Evolutionary conservation across 345 rosid species (phyloP), one percentile per base, ranked within the genome.

Genomic region (Odontarrhena argentea): DNA sequence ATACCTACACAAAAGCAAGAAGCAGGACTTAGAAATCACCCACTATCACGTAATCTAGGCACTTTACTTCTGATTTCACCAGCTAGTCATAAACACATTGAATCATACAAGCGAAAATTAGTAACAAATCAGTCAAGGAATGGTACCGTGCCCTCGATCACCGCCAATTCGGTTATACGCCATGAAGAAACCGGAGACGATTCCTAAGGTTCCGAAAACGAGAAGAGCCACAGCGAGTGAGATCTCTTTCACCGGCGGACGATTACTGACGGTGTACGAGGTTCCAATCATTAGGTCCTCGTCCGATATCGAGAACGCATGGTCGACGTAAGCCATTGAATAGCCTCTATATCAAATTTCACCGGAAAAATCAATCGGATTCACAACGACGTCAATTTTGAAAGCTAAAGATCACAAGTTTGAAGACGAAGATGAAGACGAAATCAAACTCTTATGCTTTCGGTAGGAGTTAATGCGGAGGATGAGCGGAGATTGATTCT

Each of bases 291-390:
- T 87, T 53, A 90, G 70, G 74, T 90, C 97, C 72, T 93, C 98
- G 82, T 93, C 97, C 1, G 98, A 83, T 44, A 93, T 93, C 26
- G 98, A 93, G 82, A 93, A 93, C 8, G 97, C 97, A 36, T 90
- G 97, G 70, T 93, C 98, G 41, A 93, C 97, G 77, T 93, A 93
- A 37, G 98, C 97, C 98, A 93, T 92, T n/a, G 36, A 42, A 59
- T 15, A 41, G 52, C 14, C 50, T 48, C n/a, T 13, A 8, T 54
- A 59, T 70, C 52, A 22, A 44, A 6, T 50, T 18, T 75, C 48
- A 24, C 58, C 52, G 34, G 77, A 74, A 38, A 53, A 38, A 53
- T 56, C 11, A 10, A 60, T 67, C 9, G 2, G 72, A 58, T 15
- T 3, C 18, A 54, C 7, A 32, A 22, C 42, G 34, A 62, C 26